These are phyloP conservation scores for Amanita molliuscula DNA, from an alignment of 768 basidiomycete species.

Conservation along the genomic window DNA sequence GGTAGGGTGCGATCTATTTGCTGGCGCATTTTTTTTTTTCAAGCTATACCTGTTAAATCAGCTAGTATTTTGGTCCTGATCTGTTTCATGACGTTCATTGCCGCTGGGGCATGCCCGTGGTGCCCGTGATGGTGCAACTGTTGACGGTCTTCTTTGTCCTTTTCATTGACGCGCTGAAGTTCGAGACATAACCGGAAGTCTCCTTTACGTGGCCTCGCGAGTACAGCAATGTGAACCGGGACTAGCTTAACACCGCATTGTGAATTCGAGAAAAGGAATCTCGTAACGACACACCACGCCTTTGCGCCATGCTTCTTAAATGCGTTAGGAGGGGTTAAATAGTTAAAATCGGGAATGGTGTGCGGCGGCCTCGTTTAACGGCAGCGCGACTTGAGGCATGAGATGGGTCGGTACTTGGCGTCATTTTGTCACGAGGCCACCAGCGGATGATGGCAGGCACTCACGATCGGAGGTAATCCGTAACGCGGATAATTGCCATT, in stretches of 20 bases:
- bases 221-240: not conserved
- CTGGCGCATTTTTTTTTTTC: too few relatives aligned
- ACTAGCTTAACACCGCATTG: not conserved
- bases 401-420: not conserved
- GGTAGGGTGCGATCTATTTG: not conserved
- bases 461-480: not conserved
- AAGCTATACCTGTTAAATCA: not conserved
- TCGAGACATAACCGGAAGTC: too few relatives aligned
- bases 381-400: not conserved
- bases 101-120: not conserved
- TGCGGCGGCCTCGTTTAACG: not conserved
- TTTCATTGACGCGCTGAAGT: not conserved
- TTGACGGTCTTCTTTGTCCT: not conserved
- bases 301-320: not conserved
- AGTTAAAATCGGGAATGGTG: not conserved
- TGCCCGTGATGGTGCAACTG: not conserved
- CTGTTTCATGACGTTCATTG: not conserved
- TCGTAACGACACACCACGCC: not conserved
- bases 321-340: not conserved
- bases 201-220: not conserved
- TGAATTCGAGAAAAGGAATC: not conserved
- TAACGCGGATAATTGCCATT: not conserved
- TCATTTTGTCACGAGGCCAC: not conserved
- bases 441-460: not conserved
- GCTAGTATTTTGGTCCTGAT: not conserved